A percentile compares a stretch with the other conserved stretches of the same genome.
Conservation (phyloP, 2,329 filamentous ascomycete species). For the Madurella fahalii region DNA sequence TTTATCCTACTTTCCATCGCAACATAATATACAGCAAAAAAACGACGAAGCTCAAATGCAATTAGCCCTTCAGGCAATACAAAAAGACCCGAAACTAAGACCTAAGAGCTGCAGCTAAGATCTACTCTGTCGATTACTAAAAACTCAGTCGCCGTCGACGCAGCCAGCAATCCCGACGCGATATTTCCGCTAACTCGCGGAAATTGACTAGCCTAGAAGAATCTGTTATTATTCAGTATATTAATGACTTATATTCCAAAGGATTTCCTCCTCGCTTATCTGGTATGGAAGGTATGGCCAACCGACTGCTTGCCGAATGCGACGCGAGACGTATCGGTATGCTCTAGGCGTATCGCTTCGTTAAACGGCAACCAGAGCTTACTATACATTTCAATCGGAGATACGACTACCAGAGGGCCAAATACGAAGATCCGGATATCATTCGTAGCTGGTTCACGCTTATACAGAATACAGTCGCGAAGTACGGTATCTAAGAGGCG, state of each 20-base stretch:
- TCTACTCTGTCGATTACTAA: not conserved
- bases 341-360: constrained; percentile 27
- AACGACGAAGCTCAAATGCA: not conserved
- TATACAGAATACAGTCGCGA: constrained; percentile 18
- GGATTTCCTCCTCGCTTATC: not conserved
- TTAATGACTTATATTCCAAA: not conserved
- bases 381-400: constrained; percentile 23
- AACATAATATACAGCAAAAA: not conserved
- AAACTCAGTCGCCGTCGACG: not conserved
- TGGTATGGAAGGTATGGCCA: not conserved
- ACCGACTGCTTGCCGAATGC: not conserved
- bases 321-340: not conserved
- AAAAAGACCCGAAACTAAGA: not conserved
- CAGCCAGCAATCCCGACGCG: not conserved
- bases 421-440: constrained; percentile 24
- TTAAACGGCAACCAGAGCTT: constrained; percentile 27
- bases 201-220: not conserved
- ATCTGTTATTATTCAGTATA: not conserved
- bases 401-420: constrained; percentile 26
- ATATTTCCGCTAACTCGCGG: not conserved
- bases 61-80: not conserved
- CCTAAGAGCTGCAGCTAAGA: not conserved
- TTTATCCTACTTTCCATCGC: not conserved
- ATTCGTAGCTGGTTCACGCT: constrained; percentile 24
- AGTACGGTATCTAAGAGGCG: constrained; percentile 21